Percentiles rank a stretch among this genome's conserved stretches.
Evolutionary conservation across 768 basidiomycete species (phyloP).

Genomic region (Leucosporidium scottii): DNA sequence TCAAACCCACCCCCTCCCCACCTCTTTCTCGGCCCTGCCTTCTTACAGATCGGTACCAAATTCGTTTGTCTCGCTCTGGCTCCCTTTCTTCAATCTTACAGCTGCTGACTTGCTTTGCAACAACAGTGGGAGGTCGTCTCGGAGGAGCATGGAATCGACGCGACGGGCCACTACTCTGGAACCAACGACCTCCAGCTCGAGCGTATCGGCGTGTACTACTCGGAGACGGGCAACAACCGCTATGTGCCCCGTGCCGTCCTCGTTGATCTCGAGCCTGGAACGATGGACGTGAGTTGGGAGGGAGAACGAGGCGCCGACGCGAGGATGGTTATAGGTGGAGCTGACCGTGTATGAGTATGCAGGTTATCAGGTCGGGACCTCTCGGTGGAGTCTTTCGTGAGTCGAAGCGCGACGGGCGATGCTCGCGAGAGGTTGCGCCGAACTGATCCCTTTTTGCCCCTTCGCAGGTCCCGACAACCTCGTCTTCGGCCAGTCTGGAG

Average conservation of each 20-base stretch:
- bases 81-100: too few relatives aligned
- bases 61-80: constrained; percentile 31
- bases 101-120: constrained; percentile 23
- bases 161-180: constrained; percentile 60
- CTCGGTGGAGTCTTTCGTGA: constrained; percentile 83
- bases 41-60: constrained; percentile 39
- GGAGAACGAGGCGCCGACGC: not conserved
- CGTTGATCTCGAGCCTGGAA: constrained; percentile 93
- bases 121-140: constrained; percentile 73
- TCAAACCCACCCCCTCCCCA: not conserved
- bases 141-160: constrained; percentile 68
- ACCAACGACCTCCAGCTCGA: constrained; percentile 92
- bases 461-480: constrained; percentile 42
- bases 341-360: constrained; percentile 53
- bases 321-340: constrained; percentile 43
- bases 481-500: constrained; percentile 87
- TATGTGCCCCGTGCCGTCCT: constrained; percentile 98
- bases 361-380: constrained; percentile 81
- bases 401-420: too few relatives aligned
- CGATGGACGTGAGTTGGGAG: constrained; percentile 44
- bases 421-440: too few relatives aligned
- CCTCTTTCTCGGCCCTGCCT: not conserved
- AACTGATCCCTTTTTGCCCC: not conserved
- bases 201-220: constrained; percentile 96
- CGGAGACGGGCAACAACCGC: constrained; percentile 64